Conservation (phyloP, 345 rosid species). For the Jatropha curcas region DNA sequence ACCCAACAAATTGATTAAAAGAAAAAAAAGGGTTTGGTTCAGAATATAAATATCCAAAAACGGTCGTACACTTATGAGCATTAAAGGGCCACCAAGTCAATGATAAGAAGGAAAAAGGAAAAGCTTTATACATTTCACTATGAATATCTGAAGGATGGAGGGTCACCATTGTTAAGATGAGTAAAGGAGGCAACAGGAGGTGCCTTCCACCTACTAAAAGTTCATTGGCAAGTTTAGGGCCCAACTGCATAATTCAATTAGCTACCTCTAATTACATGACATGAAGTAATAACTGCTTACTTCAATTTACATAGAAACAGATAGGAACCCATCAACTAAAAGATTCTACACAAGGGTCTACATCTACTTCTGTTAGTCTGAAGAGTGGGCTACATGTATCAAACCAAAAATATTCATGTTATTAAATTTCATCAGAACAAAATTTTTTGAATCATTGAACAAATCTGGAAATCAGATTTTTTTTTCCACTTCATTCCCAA, state of each 20-base stretch:
- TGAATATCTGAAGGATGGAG: slow-evolving; percentile 21
- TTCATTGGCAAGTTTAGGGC: slow-evolving; percentile 35
- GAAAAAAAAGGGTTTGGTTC: no score
- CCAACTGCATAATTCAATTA: slow-evolving; percentile 39
- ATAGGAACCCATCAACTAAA: slow-evolving; percentile 18
- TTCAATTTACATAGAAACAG: slow-evolving; percentile 5
- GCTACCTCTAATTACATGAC: slow-evolving; percentile 19
- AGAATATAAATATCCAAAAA: neutral
- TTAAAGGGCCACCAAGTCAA: slow-evolving; percentile 36
- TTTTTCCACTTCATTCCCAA: neutral
- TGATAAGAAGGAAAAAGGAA: slow-evolving; percentile 32
- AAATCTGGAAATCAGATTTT: neutral
- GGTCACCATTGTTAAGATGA: slow-evolving; percentile 24
- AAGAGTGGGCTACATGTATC: neutral
- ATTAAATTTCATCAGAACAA: neutral
- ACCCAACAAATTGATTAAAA: no score
- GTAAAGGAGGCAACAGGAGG: slow-evolving; percentile 34
- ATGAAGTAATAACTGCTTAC: neutral
- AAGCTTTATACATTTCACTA: slow-evolving; percentile 18
- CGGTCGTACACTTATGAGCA: slow-evolving; percentile 11
- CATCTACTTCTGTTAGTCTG: neutral
- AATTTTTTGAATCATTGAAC: neutral
- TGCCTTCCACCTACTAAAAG: slow-evolving; percentile 50
- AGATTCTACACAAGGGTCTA: neutral
- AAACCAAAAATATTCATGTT: neutral